Conservation (phyloP, 345 rosid genomes). For the Pistacia atlantica region DNA sequence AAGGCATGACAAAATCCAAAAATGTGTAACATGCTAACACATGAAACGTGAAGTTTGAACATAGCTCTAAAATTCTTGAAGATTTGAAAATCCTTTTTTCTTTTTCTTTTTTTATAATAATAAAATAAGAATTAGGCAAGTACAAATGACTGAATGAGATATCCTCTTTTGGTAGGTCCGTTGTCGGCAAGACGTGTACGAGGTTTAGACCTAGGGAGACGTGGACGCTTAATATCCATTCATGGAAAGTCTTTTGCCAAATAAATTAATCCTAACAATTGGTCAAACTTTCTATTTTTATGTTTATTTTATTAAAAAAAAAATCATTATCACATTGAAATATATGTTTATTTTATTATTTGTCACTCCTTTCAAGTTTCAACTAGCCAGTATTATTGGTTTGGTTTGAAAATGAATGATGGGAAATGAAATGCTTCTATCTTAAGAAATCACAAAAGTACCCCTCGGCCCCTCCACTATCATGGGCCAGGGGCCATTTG, state of each 20-base stretch:
- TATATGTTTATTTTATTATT: background rate
- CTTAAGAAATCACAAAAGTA: background rate
- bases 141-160: slow-evolving; percentile 21
- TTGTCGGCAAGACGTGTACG: slow-evolving; percentile 85
- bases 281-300: slow-evolving; percentile 21
- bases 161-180: slow-evolving; percentile 29
- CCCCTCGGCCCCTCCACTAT: slow-evolving; percentile 8
- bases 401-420: slow-evolving; percentile 21
- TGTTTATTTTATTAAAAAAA: background rate
- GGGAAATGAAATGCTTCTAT: background rate
- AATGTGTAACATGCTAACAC: no score
- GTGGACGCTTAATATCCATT: slow-evolving; percentile 64
- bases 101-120: background rate
- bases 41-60: no score
- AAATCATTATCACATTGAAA: background rate
- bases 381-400: slow-evolving; percentile 30
- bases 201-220: slow-evolving; percentile 64
- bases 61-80: no score
- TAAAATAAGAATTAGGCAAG: slow-evolving; percentile 13
- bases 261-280: slow-evolving; percentile 19
- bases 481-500: background rate
- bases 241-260: slow-evolving; percentile 20
- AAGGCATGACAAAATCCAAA: no score
- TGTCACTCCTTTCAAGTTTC: background rate
- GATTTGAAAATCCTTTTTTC: no score